Conservation (phyloP, 331 rosid species). For the Acacia concinna region DNA sequence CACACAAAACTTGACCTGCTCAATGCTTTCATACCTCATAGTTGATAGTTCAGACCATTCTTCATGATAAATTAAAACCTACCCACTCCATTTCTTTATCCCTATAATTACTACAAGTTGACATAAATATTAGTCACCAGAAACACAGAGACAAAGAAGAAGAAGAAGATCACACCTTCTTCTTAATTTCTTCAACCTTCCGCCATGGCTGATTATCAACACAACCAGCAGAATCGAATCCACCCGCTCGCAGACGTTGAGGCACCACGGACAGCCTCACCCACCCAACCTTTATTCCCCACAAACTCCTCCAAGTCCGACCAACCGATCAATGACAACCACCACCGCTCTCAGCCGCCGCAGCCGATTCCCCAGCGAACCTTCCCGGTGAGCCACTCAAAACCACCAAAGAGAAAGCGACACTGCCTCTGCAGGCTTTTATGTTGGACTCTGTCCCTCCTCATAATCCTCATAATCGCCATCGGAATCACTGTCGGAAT, state of each 20-base stretch:
- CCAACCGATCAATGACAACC: background rate
- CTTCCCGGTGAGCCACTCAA: slow-evolving; percentile 43
- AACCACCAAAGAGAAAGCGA: slow-evolving; percentile 64
- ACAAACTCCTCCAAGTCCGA: slow-evolving; percentile 56
- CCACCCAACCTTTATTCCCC: slow-evolving; percentile 67
- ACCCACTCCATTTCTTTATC: background rate
- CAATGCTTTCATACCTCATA: background rate
- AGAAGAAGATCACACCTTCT: background rate
- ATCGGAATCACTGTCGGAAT: slow-evolving; percentile 57
- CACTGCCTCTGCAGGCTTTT: slow-evolving; percentile 61
- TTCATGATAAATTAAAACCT: background rate
- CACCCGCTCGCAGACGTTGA: slow-evolving; percentile 70
- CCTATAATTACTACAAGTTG: background rate
- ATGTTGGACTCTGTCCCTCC: slow-evolving; percentile 59
- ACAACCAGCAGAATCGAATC: slow-evolving; percentile 55
- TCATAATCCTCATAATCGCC: slow-evolving; percentile 47
- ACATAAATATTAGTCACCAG: background rate
- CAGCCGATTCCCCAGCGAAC: slow-evolving; percentile 33
- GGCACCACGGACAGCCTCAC: slow-evolving; percentile 42
- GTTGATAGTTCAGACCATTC: background rate
- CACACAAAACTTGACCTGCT: background rate
- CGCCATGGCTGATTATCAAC: slow-evolving; percentile 58
- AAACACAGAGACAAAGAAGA: background rate
- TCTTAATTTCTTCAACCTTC: background rate
- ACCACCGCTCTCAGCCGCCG: background rate